Conservation (phyloP, 2,329 filamentous ascomycete genomes). For the Hysterium pulicare region DNA sequence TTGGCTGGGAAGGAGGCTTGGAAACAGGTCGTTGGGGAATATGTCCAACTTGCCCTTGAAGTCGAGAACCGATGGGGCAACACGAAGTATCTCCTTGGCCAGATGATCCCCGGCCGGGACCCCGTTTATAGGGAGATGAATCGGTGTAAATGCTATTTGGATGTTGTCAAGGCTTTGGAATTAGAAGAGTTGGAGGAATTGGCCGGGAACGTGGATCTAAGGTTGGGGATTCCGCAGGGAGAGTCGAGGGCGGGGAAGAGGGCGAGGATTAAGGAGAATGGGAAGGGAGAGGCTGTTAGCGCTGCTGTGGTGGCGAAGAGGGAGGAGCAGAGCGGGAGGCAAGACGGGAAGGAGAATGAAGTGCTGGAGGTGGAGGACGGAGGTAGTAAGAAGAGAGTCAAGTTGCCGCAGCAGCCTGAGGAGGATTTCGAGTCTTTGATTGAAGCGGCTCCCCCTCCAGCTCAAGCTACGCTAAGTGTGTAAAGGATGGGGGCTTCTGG, state of each 20-base stretch:
- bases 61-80: conserved; percentile 87
- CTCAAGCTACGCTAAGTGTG: too few relatives aligned
- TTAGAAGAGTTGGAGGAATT: conserved; percentile 61
- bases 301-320: conserved; percentile 11
- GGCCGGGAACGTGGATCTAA: conserved; percentile 64
- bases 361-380: not conserved
- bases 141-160: conserved; percentile 66
- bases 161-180: conserved; percentile 63
- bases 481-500: too few relatives aligned
- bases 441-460: too few relatives aligned
- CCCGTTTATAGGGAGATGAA: conserved; percentile 61
- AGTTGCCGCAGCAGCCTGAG: not conserved
- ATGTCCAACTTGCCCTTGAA: conserved; percentile 68
- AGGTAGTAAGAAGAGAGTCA: not conserved
- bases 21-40: conserved; percentile 73
- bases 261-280: conserved; percentile 31
- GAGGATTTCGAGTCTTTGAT: too few relatives aligned
- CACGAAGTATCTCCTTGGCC: conserved; percentile 84
- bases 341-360: conserved; percentile 6
- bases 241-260: conserved; percentile 48
- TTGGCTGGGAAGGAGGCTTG: conserved; percentile 58
- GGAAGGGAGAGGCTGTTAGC: conserved; percentile 15
- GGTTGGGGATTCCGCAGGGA: conserved; percentile 56
- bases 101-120: conserved; percentile 80
- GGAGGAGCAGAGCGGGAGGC: conserved; percentile 15